Percentiles rank a stretch among this genome's conserved stretches.
phyloP scores from a whole-genome alignment of 2,329 filamentous ascomycete genomes.

The Botrytis fabae region DNA sequence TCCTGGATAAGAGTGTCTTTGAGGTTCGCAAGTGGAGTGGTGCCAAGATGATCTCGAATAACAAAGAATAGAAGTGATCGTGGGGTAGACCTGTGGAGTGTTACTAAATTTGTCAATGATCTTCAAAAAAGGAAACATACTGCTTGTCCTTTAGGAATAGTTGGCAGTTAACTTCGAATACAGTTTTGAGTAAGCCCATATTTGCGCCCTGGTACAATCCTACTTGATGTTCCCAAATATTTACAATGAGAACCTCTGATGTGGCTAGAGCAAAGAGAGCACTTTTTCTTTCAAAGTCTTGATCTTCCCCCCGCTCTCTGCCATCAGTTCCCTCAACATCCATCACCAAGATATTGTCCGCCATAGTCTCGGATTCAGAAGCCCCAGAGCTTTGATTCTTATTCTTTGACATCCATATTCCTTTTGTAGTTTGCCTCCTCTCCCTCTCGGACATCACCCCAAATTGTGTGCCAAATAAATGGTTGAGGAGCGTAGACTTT shows the following conservation, averaged over 20 bases:
- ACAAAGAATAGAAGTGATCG: constrained; percentile 97
- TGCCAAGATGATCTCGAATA: constrained; percentile 93
- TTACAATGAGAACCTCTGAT: constrained; percentile 96
- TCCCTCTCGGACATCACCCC: constrained; percentile 97
- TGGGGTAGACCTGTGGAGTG: constrained; percentile 67
- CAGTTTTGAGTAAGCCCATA: constrained; percentile 97
- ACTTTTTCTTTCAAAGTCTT: constrained; percentile 98
- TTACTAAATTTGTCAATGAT: constrained; percentile 28
- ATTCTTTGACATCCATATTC: constrained; percentile 99
- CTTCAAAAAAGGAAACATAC: constrained; percentile 51
- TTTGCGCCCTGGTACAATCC: constrained; percentile 97
- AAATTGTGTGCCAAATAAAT: constrained; percentile 93
- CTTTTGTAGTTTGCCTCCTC: constrained; percentile 94
- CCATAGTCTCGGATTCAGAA: constrained; percentile 64
- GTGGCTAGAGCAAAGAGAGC: constrained; percentile 95
- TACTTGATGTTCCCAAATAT: constrained; percentile 99
- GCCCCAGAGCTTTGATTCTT: constrained; percentile 60
- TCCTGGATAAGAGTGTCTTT: constrained; percentile 89
- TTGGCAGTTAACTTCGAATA: constrained; percentile 98
- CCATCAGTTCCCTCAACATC: constrained; percentile 98
- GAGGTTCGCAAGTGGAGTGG: constrained; percentile 85
- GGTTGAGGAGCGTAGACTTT: constrained; percentile 94
- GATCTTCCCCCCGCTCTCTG: constrained; percentile 92
- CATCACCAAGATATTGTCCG: constrained; percentile 98
- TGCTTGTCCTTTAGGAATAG: constrained; percentile 94